Evolutionary conservation across 2,329 filamentous ascomycete species (phyloP), one percentile per base, ranked within the genome.

Genomic region (Ophiostoma montium): DNA sequence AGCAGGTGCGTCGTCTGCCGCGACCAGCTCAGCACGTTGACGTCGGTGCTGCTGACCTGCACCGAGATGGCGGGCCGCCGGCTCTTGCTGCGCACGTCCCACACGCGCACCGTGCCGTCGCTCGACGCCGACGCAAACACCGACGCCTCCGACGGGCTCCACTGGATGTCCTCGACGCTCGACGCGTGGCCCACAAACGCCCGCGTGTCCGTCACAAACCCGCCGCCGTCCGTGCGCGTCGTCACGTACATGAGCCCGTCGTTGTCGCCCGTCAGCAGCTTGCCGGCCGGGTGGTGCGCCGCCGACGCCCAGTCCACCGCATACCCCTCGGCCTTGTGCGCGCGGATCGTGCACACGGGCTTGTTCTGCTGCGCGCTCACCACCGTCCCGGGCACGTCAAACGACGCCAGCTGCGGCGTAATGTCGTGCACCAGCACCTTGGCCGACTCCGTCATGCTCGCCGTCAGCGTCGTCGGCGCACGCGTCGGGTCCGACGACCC

Each of bases 1-100:
- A 98, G 79, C 33, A 98, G 77, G 64, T 96, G 88, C 19, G 81
- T 78, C 1, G 89, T 95, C 66, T 89, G 82, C 41, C 76, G 78
- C 35, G 88, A 95, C 92, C 92, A 98, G 53, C 85, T 92, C 68
- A 96, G 84, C 53, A 98, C 92, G 62, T 98, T 98, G 61, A 96
- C 86, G 61, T 98, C 92, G 46, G 81, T 80, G 50, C 78, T 72
- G 62, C 84, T 92, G 56, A 92, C 82, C 61, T 87, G 78, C 51
- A 96, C 84, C 50, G 83, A 87, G 53, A 98, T 76, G 41, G 88
- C 89, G n/a, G 88, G 80, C 62, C 84, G 85, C 55, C 86, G 82
- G 56, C 82, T 86, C 72, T 95, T 95, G 63, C 84, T 89, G 47
- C 92, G 80, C 18, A 92, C 78, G 61, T 98, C 92, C 89, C 92